Evolutionary conservation across 176 grass and related monocot species (phyloP).

Genomic region (Puya raimondii): DNA sequence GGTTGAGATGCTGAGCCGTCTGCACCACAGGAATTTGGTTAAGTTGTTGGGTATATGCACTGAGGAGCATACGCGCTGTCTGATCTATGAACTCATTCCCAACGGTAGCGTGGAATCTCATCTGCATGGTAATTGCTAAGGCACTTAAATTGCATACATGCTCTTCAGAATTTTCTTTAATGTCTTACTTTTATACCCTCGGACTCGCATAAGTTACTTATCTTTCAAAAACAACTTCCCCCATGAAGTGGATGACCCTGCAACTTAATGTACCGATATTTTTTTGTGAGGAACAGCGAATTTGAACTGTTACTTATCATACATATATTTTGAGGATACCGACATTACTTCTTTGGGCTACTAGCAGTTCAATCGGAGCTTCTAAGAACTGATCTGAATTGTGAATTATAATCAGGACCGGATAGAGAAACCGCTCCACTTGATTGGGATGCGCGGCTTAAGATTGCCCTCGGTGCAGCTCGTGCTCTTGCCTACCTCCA

Average conservation of each 20-base stretch:
- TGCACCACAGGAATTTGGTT: slow-evolving; percentile 96
- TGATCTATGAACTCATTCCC: slow-evolving; percentile 90
- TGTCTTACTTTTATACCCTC: no score
- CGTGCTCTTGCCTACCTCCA: slow-evolving; percentile 88
- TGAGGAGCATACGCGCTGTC: slow-evolving; percentile 62
- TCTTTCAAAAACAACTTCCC: no score
- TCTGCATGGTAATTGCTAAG: slow-evolving; percentile 56
- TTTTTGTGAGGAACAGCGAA: no score
- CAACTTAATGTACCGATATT: no score
- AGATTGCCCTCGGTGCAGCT: slow-evolving; percentile 85
- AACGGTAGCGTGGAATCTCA: slow-evolving; percentile 91
- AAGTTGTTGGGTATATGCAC: slow-evolving; percentile 94
- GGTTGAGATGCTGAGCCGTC: slow-evolving; percentile 98
- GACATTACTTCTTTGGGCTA: no score
- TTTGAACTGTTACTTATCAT: no score
- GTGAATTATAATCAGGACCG: slow-evolving; percentile 37
- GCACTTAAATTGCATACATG: slow-evolving; percentile 10
- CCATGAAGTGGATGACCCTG: no score
- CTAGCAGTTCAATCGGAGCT: background rate
- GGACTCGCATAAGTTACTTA: no score
- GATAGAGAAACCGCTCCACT: slow-evolving; percentile 49
- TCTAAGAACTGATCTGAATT: background rate
- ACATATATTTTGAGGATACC: no score
- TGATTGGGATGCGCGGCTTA: slow-evolving; percentile 83
- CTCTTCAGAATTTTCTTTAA: slow-evolving; percentile 10